Evolutionary conservation across 331 rosid genomes (phyloP).

Genomic region (Telfairia occidentalis): DNA sequence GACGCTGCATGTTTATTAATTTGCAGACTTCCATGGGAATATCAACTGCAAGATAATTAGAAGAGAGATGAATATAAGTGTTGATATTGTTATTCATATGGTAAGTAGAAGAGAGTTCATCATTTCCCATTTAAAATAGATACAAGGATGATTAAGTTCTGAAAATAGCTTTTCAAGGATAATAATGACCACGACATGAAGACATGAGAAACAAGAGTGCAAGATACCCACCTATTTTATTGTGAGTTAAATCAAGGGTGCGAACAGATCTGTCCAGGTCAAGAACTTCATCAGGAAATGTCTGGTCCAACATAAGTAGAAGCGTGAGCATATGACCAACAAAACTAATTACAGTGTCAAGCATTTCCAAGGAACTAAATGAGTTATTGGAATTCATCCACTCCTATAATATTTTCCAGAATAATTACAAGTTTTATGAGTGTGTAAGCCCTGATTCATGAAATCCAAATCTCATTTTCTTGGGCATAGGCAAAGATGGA

Average conservation of each 20-base stretch:
- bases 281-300: constrained; percentile 77
- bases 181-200: not conserved
- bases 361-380: not conserved
- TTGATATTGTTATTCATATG: not conserved
- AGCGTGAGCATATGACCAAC: not conserved
- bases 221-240: constrained; percentile 56
- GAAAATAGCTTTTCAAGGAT: not conserved
- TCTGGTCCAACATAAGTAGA: constrained; percentile 22
- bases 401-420: not conserved
- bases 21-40: constrained; percentile 73
- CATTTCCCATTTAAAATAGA: not conserved
- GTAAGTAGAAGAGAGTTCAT: not conserved
- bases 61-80: constrained; percentile 1
- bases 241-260: constrained; percentile 73
- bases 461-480: not conserved
- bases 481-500: too few relatives aligned
- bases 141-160: not conserved
- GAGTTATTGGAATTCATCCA: not conserved
- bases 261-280: constrained; percentile 66
- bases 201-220: not conserved
- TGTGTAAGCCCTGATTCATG: not conserved
- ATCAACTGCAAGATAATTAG: constrained; percentile 44
- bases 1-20: constrained; percentile 64
- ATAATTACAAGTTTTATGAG: not conserved
- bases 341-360: not conserved